phyloP scores from a whole-genome alignment of 208 protist genomes.

The Trypanosomatidae sp. region DNA sequence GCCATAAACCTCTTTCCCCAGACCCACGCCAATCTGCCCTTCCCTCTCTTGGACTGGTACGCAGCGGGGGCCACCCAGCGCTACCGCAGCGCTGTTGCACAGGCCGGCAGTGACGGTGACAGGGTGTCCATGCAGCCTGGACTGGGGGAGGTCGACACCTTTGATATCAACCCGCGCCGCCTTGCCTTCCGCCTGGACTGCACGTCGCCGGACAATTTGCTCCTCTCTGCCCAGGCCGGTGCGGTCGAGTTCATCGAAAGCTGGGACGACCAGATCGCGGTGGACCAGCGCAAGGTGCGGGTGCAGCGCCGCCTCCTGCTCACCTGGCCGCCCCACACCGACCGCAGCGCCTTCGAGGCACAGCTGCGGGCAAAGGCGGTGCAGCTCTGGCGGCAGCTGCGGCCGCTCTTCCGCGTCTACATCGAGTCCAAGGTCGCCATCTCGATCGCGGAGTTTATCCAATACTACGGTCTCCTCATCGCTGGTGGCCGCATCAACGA shows the following conservation, averaged over 20 bases:
- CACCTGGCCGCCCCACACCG: conserved; percentile 21
- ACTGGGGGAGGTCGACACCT: neutral
- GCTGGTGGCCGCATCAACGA: conserved; percentile 38
- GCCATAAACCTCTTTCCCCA: conserved; percentile 39
- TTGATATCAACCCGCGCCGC: conserved; percentile 18
- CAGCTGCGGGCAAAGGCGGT: conserved; percentile 11
- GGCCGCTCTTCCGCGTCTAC: conserved; percentile 38
- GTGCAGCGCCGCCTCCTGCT: conserved; percentile 32
- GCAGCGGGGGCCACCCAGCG: conserved; percentile 13
- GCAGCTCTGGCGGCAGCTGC: conserved; percentile 28
- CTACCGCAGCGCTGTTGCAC: neutral
- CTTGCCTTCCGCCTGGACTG: conserved; percentile 32
- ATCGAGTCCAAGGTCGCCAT: conserved; percentile 50
- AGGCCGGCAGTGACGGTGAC: neutral
- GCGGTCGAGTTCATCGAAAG: conserved; percentile 41
- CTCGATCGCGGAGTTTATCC: conserved; percentile 44
- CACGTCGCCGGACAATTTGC: conserved; percentile 47
- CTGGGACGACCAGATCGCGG: conserved; percentile 31
- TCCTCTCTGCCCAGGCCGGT: conserved; percentile 37
- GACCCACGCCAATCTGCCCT: conserved; percentile 21
- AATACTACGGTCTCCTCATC: conserved; percentile 39
- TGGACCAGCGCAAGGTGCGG: conserved; percentile 28
- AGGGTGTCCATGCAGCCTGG: too few relatives aligned
- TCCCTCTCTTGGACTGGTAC: conserved; percentile 40
- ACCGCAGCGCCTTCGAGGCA: conserved; percentile 11